phyloP scores from a whole-genome alignment of 1,139 yeast genomes.

The Geotrichum phurueaensis region DNA sequence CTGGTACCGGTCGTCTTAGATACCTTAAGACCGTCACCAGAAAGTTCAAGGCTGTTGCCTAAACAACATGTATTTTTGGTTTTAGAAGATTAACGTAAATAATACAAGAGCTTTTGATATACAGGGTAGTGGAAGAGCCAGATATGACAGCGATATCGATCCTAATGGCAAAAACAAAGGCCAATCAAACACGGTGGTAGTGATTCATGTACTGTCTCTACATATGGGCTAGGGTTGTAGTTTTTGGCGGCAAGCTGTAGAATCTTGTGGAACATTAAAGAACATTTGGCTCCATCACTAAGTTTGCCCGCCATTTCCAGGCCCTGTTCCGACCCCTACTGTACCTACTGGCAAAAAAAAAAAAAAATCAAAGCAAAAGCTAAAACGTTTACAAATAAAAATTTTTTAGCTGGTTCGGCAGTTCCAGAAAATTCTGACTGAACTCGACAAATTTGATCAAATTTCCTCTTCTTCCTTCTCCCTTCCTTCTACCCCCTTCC shows the following conservation, averaged over 20 bases:
- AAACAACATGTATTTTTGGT: not conserved
- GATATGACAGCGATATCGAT: not conserved
- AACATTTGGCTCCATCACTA: not conserved
- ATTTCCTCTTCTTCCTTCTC: not conserved
- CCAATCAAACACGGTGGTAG: not conserved
- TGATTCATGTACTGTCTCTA: not conserved
- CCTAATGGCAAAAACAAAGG: too few relatives aligned
- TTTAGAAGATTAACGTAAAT: not conserved
- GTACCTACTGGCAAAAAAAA: not conserved
- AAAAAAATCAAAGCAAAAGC: not conserved
- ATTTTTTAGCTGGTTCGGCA: not conserved
- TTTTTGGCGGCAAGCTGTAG: not conserved
- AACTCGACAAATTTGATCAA: not conserved
- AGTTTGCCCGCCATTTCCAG: too few relatives aligned
- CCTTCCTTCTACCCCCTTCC: not conserved
- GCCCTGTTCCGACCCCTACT: not conserved
- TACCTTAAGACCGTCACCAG: constrained; percentile 95
- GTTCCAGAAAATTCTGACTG: not conserved
- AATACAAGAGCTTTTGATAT: not conserved
- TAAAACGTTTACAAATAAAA: not conserved
- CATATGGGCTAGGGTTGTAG: not conserved
- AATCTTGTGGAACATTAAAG: not conserved
- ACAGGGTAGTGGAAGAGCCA: not conserved
- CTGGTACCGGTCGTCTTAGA: constrained; percentile 99
- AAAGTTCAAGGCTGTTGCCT: constrained; percentile 50